Percentiles rank a stretch among this genome's conserved stretches.
phyloP scores from a whole-genome alignment of 345 rosid species.

The Turnera subulata region DNA sequence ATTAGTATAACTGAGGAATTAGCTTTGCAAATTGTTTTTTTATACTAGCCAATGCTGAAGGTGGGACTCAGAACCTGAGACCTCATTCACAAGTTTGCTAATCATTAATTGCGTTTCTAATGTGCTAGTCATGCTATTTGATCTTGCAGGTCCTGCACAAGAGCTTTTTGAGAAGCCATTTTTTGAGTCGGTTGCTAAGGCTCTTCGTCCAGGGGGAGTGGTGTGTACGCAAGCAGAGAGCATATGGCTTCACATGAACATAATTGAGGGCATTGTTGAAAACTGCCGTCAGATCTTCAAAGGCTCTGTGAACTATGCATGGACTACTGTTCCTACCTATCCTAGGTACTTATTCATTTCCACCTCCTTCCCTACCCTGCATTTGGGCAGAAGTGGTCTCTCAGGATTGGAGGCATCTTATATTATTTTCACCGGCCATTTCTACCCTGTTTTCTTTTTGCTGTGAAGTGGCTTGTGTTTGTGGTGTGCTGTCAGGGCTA shows the following conservation, averaged over 20 bases:
- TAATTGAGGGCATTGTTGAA: conserved; percentile 79
- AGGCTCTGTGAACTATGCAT: conserved; percentile 93
- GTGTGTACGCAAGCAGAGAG: conserved; percentile 95
- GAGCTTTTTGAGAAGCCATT: conserved; percentile 97
- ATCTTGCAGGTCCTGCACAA: conserved; percentile 72
- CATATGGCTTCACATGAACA: conserved; percentile 99
- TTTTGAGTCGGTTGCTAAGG: conserved; percentile 72
- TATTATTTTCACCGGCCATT: not conserved
- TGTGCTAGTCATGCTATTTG: conserved; percentile 3
- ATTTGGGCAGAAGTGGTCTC: not conserved
- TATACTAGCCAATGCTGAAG: too few relatives aligned
- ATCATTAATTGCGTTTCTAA: not conserved
- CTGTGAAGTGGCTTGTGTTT: not conserved
- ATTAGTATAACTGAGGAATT: not conserved
- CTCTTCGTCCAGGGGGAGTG: conserved; percentile 98
- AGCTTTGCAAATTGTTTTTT: not conserved
- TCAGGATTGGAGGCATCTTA: not conserved
- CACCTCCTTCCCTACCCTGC: not conserved
- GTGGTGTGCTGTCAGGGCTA: too few relatives aligned
- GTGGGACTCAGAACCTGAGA: too few relatives aligned
- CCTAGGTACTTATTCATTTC: conserved; percentile 53
- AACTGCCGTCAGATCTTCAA: conserved; percentile 86
- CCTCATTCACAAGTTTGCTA: too few relatives aligned
- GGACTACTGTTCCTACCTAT: conserved; percentile 98
- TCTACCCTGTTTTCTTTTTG: not conserved